Percentiles rank a stretch among this genome's conserved stretches.
Evolutionary conservation across 768 basidiomycete species (phyloP).

Genomic region (Peribolospora baueri): DNA sequence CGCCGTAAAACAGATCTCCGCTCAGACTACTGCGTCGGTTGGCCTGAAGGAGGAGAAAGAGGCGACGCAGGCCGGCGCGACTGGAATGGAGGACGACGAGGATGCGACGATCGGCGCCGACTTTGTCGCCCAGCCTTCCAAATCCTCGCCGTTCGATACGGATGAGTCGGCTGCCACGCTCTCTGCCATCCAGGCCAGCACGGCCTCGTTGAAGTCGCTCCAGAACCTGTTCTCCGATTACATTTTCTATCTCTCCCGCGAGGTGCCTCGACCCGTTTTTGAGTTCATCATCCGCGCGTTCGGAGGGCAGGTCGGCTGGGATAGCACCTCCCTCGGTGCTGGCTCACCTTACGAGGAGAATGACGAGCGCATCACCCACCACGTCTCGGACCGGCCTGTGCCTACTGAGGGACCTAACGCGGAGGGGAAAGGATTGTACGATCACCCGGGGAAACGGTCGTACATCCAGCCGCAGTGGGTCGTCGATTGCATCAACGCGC

Average conservation of each 20-base stretch:
- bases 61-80: constrained; percentile 12
- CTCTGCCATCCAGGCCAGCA: constrained; percentile 13
- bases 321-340: constrained; percentile 44
- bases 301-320: constrained; percentile 79
- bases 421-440: constrained; percentile 16
- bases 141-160: constrained; percentile 15
- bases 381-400: constrained; percentile 73
- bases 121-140: constrained; percentile 20
- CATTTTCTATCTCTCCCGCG: constrained; percentile 80
- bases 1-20: constrained; percentile 24
- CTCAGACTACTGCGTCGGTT: constrained; percentile 6
- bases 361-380: constrained; percentile 73
- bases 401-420: constrained; percentile 14
- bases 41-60: constrained; percentile 8
- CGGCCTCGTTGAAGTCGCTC: constrained; percentile 12
- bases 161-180: constrained; percentile 8
- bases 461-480: constrained; percentile 96
- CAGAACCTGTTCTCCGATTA: constrained; percentile 52
- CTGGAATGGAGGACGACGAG: constrained; percentile 11
- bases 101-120: constrained; percentile 15
- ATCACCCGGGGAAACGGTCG: constrained; percentile 35
- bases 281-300: constrained; percentile 82
- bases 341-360: constrained; percentile 50
- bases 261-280: constrained; percentile 70
- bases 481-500: constrained; percentile 78